Percentiles rank a stretch among this genome's conserved stretches.
Conservation (phyloP, 192 early-diverging fungal genomes). For the Lunasporangiospora selenospora region DNA sequence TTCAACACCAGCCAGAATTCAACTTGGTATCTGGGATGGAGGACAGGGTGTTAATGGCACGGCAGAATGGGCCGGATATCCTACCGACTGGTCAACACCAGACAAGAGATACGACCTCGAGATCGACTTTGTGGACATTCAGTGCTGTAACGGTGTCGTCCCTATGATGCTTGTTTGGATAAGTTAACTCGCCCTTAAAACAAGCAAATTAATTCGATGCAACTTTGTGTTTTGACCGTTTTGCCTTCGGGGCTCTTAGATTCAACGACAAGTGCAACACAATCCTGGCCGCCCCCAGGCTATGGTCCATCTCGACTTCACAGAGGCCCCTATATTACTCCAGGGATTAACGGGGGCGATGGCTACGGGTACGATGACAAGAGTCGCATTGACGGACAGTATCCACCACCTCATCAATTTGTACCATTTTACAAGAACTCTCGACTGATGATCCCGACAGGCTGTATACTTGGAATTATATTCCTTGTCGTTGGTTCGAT, state of each 20-base stretch:
- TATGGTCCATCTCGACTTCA: constrained; percentile 31
- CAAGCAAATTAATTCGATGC: too few relatives aligned
- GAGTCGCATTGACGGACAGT: neutral
- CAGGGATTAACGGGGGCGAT: constrained; percentile 8
- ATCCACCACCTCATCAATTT: constrained; percentile 3
- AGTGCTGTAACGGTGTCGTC: constrained; percentile 49
- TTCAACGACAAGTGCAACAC: constrained; percentile 19
- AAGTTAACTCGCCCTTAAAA: too few relatives aligned
- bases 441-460: constrained; percentile 26
- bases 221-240: too few relatives aligned
- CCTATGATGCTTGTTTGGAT: too few relatives aligned
- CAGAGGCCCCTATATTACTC: constrained; percentile 18
- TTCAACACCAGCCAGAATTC: constrained; percentile 52
- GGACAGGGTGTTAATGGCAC: constrained; percentile 58
- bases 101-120: constrained; percentile 51
- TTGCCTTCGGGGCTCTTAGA: too few relatives aligned
- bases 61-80: constrained; percentile 61
- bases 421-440: constrained; percentile 34
- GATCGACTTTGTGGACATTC: constrained; percentile 47
- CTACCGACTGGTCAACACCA: constrained; percentile 61
- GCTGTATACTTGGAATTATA: constrained; percentile 23
- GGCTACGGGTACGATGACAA: neutral
- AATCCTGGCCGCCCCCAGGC: constrained; percentile 40
- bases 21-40: constrained; percentile 72
- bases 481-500: constrained; percentile 10